phyloP scores from a whole-genome alignment of 441 rosid genomes.

The Adansonia madagascariensis region DNA sequence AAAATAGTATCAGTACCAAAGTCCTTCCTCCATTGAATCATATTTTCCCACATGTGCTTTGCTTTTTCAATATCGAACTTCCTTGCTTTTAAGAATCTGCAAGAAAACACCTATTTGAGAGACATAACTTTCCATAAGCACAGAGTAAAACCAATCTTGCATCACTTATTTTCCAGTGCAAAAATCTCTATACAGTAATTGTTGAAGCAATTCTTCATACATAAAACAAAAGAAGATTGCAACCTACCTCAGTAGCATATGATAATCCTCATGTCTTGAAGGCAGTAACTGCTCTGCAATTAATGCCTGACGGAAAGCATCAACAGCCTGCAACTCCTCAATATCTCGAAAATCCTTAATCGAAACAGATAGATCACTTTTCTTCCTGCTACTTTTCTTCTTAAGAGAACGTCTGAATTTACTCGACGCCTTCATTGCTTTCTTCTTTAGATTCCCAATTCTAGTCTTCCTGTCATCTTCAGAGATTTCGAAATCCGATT shows the following conservation, averaged over 20 bases:
- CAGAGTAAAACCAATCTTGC: slow-evolving; percentile 7
- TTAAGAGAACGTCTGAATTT: slow-evolving; percentile 55
- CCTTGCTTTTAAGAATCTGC: slow-evolving; percentile 76
- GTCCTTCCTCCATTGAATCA: slow-evolving; percentile 76
- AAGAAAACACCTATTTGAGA: slow-evolving; percentile 18
- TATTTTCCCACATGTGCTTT: slow-evolving; percentile 72
- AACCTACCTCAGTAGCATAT: slow-evolving; percentile 56
- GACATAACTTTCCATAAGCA: slow-evolving; percentile 12
- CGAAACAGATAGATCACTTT: slow-evolving; percentile 47
- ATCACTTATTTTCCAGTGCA: neutral
- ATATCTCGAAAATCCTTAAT: slow-evolving; percentile 62
- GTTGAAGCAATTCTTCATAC: neutral
- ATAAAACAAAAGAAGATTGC: neutral
- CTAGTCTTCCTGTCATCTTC: slow-evolving; percentile 59
- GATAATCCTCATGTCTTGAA: slow-evolving; percentile 61
- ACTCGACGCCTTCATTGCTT: slow-evolving; percentile 60
- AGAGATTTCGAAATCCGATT: slow-evolving; percentile 56
- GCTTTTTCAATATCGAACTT: slow-evolving; percentile 70
- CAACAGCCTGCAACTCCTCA: slow-evolving; percentile 62
- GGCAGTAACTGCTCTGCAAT: slow-evolving; percentile 51
- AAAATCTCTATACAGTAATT: neutral
- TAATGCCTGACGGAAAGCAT: slow-evolving; percentile 51
- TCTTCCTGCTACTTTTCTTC: slow-evolving; percentile 52
- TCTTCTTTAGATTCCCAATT: slow-evolving; percentile 60
- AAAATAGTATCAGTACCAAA: slow-evolving; percentile 69